Evolutionary conservation across 768 basidiomycete species (phyloP).

Genomic region (Hygrophorus russula): DNA sequence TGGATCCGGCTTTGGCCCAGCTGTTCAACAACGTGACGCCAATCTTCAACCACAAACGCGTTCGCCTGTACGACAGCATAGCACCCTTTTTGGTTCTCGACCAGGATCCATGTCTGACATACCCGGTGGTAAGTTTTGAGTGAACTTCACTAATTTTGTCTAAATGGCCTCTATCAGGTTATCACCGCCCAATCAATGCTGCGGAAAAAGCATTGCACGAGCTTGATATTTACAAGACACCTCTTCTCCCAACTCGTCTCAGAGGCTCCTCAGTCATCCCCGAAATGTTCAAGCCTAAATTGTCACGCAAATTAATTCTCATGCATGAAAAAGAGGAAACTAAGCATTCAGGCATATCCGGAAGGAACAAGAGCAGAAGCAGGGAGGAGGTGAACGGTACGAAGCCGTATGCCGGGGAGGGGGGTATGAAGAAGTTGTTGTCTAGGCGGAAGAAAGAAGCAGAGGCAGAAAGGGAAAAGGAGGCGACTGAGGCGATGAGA

Average conservation of each 20-base stretch:
- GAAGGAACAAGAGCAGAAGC: constrained; percentile 36
- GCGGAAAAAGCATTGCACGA: constrained; percentile 63
- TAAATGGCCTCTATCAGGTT: neutral
- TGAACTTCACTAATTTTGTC: constrained; percentile 1
- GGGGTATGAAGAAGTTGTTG: constrained; percentile 69
- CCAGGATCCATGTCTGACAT: constrained; percentile 18
- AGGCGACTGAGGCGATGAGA: constrained; percentile 6
- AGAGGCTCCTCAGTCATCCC: constrained; percentile 3
- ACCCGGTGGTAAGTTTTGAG: neutral
- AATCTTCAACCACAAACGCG: constrained; percentile 23
- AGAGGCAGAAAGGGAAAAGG: constrained; percentile 27
- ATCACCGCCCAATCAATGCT: constrained; percentile 27
- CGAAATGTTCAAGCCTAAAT: constrained; percentile 4
- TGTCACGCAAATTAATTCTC: constrained; percentile 28
- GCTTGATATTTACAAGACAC: constrained; percentile 71
- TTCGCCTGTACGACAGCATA: constrained; percentile 41
- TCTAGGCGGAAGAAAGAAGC: constrained; percentile 51
- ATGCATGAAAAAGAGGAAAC: constrained; percentile 35
- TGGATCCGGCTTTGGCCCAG: constrained; percentile 1
- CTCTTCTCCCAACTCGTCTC: constrained; percentile 55
- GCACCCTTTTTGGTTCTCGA: constrained; percentile 33
- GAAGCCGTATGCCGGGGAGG: constrained; percentile 72
- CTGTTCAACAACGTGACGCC: constrained; percentile 6
- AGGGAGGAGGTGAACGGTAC: constrained; percentile 39
- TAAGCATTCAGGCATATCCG: neutral